These are phyloP conservation scores for Senna siamea DNA, from an alignment of 306 rosid genomes.

Conservation along the genomic window DNA sequence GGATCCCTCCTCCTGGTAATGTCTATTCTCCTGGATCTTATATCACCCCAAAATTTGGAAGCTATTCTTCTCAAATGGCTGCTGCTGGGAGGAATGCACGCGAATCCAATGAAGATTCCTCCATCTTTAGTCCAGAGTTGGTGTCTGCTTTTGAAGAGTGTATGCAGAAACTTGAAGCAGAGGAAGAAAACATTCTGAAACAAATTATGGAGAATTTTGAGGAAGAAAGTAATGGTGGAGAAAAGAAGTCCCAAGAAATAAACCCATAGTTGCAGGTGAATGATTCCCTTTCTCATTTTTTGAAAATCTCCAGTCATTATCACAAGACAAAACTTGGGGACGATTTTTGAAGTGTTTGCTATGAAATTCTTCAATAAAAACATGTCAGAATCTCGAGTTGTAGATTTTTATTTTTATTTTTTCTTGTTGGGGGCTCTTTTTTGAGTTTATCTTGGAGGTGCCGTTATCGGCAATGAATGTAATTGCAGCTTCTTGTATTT, in stretches of 20 bases:
- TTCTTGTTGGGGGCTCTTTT: background rate
- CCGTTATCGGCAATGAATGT: slow-evolving; percentile 25
- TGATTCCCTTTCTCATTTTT: background rate
- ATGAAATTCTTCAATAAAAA: too few species aligned
- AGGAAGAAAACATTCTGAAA: slow-evolving; percentile 51
- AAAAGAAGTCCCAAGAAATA: slow-evolving; percentile 21
- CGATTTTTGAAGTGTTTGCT: too few species aligned
- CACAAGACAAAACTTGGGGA: too few species aligned
- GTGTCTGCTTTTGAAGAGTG: slow-evolving; percentile 53
- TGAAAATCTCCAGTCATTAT: too few species aligned
- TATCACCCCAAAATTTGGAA: slow-evolving; percentile 60
- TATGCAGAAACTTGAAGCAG: slow-evolving; percentile 53
- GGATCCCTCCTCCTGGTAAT: slow-evolving; percentile 44
- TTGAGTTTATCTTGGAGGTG: background rate
- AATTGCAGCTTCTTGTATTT: slow-evolving; percentile 7
- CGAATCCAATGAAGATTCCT: slow-evolving; percentile 35
- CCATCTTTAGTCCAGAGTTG: slow-evolving; percentile 54
- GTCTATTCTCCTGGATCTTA: slow-evolving; percentile 51
- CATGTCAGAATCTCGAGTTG: too few species aligned
- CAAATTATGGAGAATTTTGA: slow-evolving; percentile 46
- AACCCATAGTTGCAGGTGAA: slow-evolving; percentile 3
- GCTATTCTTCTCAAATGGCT: slow-evolving; percentile 30
- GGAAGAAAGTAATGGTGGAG: slow-evolving; percentile 37
- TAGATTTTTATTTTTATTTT: background rate
- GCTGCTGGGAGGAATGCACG: slow-evolving; percentile 21